These are phyloP conservation scores for Talaromyces amestolkiae DNA, from an alignment of 2,329 filamentous ascomycete genomes.

Conservation along the genomic window DNA sequence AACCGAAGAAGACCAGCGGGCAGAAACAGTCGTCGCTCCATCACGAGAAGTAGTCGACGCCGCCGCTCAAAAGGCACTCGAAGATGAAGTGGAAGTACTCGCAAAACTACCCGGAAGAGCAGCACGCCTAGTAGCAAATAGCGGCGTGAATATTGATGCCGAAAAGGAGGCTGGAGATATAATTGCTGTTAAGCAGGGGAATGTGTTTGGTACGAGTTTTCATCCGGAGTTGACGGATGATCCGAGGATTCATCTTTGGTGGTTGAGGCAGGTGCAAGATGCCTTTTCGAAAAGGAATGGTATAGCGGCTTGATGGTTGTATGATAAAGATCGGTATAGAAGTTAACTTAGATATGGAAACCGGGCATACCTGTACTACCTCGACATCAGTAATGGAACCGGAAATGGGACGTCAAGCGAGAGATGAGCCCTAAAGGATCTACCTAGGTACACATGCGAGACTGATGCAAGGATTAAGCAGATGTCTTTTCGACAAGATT, in stretches of 20 bases:
- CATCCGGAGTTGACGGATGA: slow-evolving; percentile 92
- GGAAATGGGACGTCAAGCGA: background rate
- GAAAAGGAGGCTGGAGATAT: slow-evolving; percentile 63
- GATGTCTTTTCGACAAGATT: too few relatives aligned
- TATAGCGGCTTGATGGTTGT: background rate
- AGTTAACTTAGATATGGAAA: background rate
- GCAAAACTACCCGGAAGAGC: slow-evolving; percentile 55
- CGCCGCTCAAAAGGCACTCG: slow-evolving; percentile 45
- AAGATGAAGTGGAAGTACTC: slow-evolving; percentile 57
- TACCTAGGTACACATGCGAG: background rate
- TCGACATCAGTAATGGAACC: background rate
- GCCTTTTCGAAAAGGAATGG: slow-evolving; percentile 32
- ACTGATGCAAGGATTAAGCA: too few relatives aligned
- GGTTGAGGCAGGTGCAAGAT: slow-evolving; percentile 69
- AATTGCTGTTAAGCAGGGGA: slow-evolving; percentile 83
- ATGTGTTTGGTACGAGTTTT: slow-evolving; percentile 92
- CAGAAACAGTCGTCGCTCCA: slow-evolving; percentile 58
- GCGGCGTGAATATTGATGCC: slow-evolving; percentile 38
- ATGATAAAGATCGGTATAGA: background rate
- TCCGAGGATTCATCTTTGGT: slow-evolving; percentile 87
- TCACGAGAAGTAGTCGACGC: slow-evolving; percentile 49
- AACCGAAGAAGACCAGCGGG: slow-evolving; percentile 45
- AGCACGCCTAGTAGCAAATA: slow-evolving; percentile 46
- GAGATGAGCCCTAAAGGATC: background rate
- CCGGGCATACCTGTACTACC: too few relatives aligned